Percentiles rank a stretch among this genome's conserved stretches.
Conservation (phyloP, 169 alveolate species). For the Ichthyophthirius multifiliis region DNA sequence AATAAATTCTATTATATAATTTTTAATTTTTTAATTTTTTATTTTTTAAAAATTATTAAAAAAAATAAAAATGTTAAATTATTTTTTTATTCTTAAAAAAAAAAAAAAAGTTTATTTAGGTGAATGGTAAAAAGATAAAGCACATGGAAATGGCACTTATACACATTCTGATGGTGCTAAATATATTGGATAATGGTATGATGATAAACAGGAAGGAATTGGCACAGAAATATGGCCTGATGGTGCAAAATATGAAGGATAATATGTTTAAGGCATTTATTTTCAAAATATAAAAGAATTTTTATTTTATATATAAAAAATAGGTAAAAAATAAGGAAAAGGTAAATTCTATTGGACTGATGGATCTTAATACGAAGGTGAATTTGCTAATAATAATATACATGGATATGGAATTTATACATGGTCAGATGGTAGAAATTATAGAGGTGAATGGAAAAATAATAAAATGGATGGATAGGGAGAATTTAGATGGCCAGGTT, state of each 20-base stretch:
- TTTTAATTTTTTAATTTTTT: neutral
- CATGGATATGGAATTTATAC: constrained; percentile 44
- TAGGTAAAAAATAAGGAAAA: constrained; percentile 46
- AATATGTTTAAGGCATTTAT: constrained; percentile 35
- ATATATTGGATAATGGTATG: constrained; percentile 71
- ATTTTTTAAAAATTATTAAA: neutral
- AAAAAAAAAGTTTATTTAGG: constrained; percentile 20
- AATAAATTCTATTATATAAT: neutral
- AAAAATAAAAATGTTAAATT: constrained; percentile 3
- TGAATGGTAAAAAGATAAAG: constrained; percentile 62
- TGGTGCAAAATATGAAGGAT: constrained; percentile 47
- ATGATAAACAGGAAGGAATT: constrained; percentile 64
- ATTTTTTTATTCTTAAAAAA: neutral
- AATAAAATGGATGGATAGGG: constrained; percentile 67
- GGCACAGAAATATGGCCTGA: constrained; percentile 70
- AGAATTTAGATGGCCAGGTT: constrained; percentile 42
- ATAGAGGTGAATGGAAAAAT: constrained; percentile 52
- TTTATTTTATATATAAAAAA: neutral
- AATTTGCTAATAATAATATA: constrained; percentile 37
- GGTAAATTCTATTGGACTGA: constrained; percentile 54
- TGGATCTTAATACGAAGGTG: constrained; percentile 46
- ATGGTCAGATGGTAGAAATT: constrained; percentile 63
- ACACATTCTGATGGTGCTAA: constrained; percentile 86
- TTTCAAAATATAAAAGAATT: constrained; percentile 1
- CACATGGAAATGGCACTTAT: constrained; percentile 89